Evolutionary conservation across 2,329 filamentous ascomycete species (phyloP), one percentile per base, ranked within the genome.

Genomic region (Colletotrichum tropicale): DNA sequence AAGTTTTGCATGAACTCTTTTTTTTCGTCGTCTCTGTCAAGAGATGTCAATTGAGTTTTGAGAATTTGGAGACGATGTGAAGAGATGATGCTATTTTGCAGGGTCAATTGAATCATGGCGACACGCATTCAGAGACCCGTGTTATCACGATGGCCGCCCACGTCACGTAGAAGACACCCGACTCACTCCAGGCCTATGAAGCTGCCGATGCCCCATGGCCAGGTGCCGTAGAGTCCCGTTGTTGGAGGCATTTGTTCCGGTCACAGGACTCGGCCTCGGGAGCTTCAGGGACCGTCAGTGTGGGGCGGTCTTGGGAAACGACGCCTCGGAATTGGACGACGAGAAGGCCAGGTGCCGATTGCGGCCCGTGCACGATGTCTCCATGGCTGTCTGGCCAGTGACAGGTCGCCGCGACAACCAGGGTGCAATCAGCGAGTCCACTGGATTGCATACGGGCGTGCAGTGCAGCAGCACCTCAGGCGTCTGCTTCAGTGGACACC

Each of bases 271-370:
- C 16, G 70, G 64, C 48, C 70, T 76, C 70, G 74, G 74, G 70
- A 69, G 74, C 74, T 76, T 76, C 65, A 76, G 74, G 71, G 70
- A 74, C 64, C 58, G 58, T 55, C 21, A 12, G 21, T 28, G 70
- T 64, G 73, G 70, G 36, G 30, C 61, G 8, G 8, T 16, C 10
- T 8, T 15, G 36, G 32, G n/a, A 43, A 24, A 48, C 30, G 16
- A 61, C 16, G 34, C 3, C n/a, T 30, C 24, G 9, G n/a, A 15
- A 62, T 70, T 67, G 58, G 66, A 30, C 32, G 24, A 62, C 10
- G 24, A 36, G 52, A 26, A 9, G 65, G 43, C 15, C 64, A 36
- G 73, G 73, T 75, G 56, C 70, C 70, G 56, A 67, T 5, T 3
- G 15, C 60, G 74, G 65, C 18, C 28, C 58, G 74, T 74, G 74